These are phyloP conservation scores for Penicillium roqueforti DNA, from an alignment of 495 filamentous ascomycete genomes.

Conservation along the genomic window DNA sequence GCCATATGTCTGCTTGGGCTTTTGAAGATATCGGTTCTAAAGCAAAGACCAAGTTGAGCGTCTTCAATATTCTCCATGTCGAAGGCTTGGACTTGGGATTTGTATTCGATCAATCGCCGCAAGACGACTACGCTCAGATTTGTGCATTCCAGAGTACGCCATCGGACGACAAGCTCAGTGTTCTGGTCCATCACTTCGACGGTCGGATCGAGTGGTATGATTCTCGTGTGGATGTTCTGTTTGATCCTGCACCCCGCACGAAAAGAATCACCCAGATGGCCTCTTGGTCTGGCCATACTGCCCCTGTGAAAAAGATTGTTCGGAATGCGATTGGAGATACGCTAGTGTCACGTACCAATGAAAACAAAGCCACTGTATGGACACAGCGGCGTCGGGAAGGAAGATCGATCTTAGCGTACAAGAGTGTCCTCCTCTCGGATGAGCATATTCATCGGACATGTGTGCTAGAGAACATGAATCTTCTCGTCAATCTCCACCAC, in stretches of 20 bases:
- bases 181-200: slow-evolving; percentile 86
- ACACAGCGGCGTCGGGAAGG: slow-evolving; percentile 51
- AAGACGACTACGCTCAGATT: slow-evolving; percentile 64
- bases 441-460: slow-evolving; percentile 82
- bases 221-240: slow-evolving; percentile 70
- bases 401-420: slow-evolving; percentile 54
- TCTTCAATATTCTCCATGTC: slow-evolving; percentile 86
- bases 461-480: slow-evolving; percentile 67
- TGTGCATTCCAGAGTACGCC: slow-evolving; percentile 63
- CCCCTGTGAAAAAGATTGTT: slow-evolving; percentile 76
- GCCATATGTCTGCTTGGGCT: slow-evolving; percentile 92
- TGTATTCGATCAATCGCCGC: slow-evolving; percentile 36
- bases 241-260: slow-evolving; percentile 70
- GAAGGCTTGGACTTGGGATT: slow-evolving; percentile 67
- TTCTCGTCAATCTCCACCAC: slow-evolving; percentile 77
- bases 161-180: slow-evolving; percentile 57
- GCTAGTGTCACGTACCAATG: slow-evolving; percentile 73
- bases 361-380: slow-evolving; percentile 83
- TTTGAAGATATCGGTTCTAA: slow-evolving; percentile 85
- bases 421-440: slow-evolving; percentile 64
- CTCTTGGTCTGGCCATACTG: slow-evolving; percentile 82
- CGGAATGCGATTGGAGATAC: slow-evolving; percentile 76
- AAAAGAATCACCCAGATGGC: slow-evolving; percentile 55
- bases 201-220: slow-evolving; percentile 79
- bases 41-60: slow-evolving; percentile 58